Percentiles rank a stretch among this genome's conserved stretches.
Conservation (phyloP, 129 eudicot species). For the Mikania micrantha region DNA sequence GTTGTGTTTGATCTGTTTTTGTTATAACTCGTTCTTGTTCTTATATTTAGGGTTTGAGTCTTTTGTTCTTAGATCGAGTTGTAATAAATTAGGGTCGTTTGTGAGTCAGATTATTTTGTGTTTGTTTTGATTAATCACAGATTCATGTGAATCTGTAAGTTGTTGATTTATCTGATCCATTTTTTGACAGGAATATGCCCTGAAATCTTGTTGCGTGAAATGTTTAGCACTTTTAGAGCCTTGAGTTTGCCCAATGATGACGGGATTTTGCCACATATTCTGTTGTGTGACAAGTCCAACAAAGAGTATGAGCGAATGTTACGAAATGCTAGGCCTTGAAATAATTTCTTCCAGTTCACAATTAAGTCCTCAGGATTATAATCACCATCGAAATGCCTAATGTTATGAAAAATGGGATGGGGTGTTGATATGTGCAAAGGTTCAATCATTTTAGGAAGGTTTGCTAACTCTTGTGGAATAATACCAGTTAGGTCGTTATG, state of each 20-base stretch:
- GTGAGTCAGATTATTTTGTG: too few species aligned
- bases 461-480: slow-evolving; percentile 30
- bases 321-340: slow-evolving; percentile 32
- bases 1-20: too few species aligned
- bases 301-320: slow-evolving; percentile 35
- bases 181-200: too few species aligned
- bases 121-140: too few species aligned
- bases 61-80: too few species aligned
- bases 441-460: slow-evolving; percentile 32
- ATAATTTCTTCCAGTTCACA: slow-evolving; percentile 49
- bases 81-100: too few species aligned
- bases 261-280: slow-evolving; percentile 35
- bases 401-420: neutral
- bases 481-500: slow-evolving; percentile 30
- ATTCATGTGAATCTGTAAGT: too few species aligned
- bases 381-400: neutral
- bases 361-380: slow-evolving; percentile 11
- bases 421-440: slow-evolving; percentile 18
- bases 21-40: too few species aligned
- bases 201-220: slow-evolving; percentile 33
- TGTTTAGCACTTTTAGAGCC: slow-evolving; percentile 42
- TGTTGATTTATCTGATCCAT: too few species aligned
- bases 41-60: too few species aligned
- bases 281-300: slow-evolving; percentile 43
- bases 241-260: slow-evolving; percentile 32